Evolutionary conservation across 106 monocot species (phyloP).

Genomic region (Narthecium ossifragum): DNA sequence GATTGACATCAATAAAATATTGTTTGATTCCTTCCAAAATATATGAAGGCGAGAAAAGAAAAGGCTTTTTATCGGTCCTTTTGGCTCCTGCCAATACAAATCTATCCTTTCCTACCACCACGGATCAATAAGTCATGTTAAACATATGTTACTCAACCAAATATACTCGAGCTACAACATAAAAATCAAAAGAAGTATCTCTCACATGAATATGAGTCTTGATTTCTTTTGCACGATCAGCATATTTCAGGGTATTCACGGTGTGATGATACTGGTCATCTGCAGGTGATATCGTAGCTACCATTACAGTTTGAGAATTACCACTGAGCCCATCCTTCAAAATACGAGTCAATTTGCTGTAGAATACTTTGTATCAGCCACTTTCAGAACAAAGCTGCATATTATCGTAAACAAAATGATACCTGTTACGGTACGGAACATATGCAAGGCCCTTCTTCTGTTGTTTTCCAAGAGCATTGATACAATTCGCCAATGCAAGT

Average conservation of each 20-base stretch:
- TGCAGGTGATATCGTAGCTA: constrained; percentile 95
- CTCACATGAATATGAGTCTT: constrained; percentile 93
- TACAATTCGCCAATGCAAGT: constrained; percentile 98
- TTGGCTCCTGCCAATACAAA: too few relatives aligned
- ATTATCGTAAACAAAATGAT: background rate
- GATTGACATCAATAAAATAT: too few relatives aligned
- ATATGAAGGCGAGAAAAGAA: too few relatives aligned
- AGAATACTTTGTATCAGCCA: constrained; percentile 7
- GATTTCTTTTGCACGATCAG: constrained; percentile 97
- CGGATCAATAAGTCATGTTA: too few relatives aligned
- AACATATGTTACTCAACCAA: too few relatives aligned
- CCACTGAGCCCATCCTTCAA: constrained; percentile 98
- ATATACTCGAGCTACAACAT: too few relatives aligned
- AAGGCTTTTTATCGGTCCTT: too few relatives aligned
- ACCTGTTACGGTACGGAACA: constrained; percentile 99
- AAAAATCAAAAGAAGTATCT: constrained; percentile 1
- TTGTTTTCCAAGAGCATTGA: constrained; percentile 96
- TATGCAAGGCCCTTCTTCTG: constrained; percentile 98
- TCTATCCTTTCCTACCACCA: too few relatives aligned
- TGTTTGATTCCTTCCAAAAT: too few relatives aligned
- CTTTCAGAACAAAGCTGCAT: background rate
- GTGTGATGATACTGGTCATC: constrained; percentile 97
- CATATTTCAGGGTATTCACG: constrained; percentile 95
- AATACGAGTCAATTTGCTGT: constrained; percentile 93
- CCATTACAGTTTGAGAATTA: constrained; percentile 95